Percentiles rank a stretch among this genome's conserved stretches.
Conservation (phyloP, 2,329 filamentous ascomycete species). For the Cryphonectria nitschkei region DNA sequence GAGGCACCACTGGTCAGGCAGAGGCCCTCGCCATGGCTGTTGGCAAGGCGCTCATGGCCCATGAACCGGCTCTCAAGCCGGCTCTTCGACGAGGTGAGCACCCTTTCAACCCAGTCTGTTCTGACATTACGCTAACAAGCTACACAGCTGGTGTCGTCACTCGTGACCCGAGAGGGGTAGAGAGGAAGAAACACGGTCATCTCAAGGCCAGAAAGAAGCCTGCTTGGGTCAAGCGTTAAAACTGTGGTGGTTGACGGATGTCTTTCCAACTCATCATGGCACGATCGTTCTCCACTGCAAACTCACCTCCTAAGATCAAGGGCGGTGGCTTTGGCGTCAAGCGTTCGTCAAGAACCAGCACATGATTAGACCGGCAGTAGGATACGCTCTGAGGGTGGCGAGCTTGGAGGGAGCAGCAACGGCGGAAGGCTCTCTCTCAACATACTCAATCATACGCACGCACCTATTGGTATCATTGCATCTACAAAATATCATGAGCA, state of each 20-base stretch:
- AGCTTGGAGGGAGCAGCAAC: constrained; percentile 3
- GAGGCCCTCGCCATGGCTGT: constrained; percentile 92
- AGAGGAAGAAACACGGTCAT: constrained; percentile 97
- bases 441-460: not conserved
- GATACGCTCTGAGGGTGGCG: constrained; percentile 6
- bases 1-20: constrained; percentile 92
- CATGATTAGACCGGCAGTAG: constrained; percentile 8
- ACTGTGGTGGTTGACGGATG: not conserved
- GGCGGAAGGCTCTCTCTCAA: not conserved
- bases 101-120: constrained; percentile 13
- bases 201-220: constrained; percentile 98
- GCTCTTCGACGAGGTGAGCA: constrained; percentile 82
- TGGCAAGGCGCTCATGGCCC: constrained; percentile 82
- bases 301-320: not conserved
- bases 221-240: constrained; percentile 87
- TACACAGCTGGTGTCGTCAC: constrained; percentile 84
- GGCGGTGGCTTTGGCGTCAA: not conserved
- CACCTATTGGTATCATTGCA: not conserved
- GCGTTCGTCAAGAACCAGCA: not conserved
- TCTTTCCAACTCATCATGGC: not conserved
- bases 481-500: not conserved
- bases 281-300: not conserved
- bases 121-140: constrained; percentile 25
- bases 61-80: constrained; percentile 91
- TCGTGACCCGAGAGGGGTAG: constrained; percentile 86